These are phyloP conservation scores for Ophiostoma novo-ulmi DNA, from an alignment of 2,329 filamentous ascomycete genomes.

Conservation along the genomic window DNA sequence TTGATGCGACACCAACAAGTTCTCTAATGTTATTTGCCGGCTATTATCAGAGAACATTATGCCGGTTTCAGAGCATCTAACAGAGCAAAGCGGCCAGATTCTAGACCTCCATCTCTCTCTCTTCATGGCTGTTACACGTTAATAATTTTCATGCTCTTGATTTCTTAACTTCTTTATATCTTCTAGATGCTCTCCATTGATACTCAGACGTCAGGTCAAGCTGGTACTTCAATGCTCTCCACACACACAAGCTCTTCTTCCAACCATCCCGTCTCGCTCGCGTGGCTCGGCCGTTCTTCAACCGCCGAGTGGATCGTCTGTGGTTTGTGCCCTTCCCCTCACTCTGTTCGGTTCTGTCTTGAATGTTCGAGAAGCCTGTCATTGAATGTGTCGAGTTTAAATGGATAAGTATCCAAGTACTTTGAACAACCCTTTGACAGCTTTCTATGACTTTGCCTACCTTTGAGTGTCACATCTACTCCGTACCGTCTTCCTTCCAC, in stretches of 20 bases:
- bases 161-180: neutral
- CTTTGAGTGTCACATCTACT: too few relatives aligned
- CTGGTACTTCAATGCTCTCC: neutral
- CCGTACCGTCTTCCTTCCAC: too few relatives aligned
- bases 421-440: too few relatives aligned
- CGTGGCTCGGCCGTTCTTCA: slow-evolving; percentile 23
- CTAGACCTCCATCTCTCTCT: too few relatives aligned
- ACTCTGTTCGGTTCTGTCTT: neutral
- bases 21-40: neutral
- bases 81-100: too few relatives aligned
- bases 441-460: too few relatives aligned
- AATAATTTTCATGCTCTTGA: neutral
- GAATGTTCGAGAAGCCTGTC: too few relatives aligned
- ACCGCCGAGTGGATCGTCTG: slow-evolving; percentile 19
- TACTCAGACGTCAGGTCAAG: neutral
- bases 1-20: neutral
- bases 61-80: neutral
- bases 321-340: neutral
- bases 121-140: neutral
- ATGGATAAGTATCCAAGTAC: too few relatives aligned
- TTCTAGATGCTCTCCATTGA: neutral
- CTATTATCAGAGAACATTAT: neutral
- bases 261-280: slow-evolving; percentile 20
- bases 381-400: too few relatives aligned
- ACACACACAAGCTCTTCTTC: slow-evolving; percentile 15